phyloP scores from a whole-genome alignment of 306 rosid genomes.

The Fagus crenata region DNA sequence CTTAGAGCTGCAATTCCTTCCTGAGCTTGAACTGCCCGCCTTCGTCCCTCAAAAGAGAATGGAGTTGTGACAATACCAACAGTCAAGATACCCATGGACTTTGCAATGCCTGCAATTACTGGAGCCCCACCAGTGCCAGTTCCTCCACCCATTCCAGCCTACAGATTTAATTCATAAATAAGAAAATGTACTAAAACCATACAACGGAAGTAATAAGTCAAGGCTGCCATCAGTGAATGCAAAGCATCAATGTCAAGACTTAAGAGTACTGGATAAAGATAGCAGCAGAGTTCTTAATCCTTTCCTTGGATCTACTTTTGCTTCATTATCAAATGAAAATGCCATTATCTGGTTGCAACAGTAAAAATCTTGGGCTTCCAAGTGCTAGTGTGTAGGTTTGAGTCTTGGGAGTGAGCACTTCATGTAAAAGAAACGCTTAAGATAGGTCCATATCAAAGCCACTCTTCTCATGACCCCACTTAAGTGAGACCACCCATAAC shows the following conservation, averaged over 20 bases:
- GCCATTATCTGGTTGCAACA: background rate
- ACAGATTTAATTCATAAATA: background rate
- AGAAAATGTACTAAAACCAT: too few species aligned
- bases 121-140: constrained; percentile 99
- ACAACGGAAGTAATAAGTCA: too few species aligned
- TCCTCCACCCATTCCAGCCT: constrained; percentile 99
- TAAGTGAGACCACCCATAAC: background rate
- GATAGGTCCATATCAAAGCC: background rate
- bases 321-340: background rate
- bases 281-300: too few species aligned
- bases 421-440: background rate
- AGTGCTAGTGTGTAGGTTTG: background rate
- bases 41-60: constrained; percentile 95
- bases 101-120: constrained; percentile 86
- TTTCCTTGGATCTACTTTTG: background rate
- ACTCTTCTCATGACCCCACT: background rate
- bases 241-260: background rate
- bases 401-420: background rate
- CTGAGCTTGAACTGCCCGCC: constrained; percentile 99
- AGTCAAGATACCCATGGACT: constrained; percentile 95
- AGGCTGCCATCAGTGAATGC: background rate
- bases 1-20: constrained; percentile 98
- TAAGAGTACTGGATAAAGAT: too few species aligned
- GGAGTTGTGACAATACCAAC: constrained; percentile 99
- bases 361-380: background rate